Conservation (phyloP, 495 filamentous ascomycete genomes). For the Bryoglossum gracile region DNA sequence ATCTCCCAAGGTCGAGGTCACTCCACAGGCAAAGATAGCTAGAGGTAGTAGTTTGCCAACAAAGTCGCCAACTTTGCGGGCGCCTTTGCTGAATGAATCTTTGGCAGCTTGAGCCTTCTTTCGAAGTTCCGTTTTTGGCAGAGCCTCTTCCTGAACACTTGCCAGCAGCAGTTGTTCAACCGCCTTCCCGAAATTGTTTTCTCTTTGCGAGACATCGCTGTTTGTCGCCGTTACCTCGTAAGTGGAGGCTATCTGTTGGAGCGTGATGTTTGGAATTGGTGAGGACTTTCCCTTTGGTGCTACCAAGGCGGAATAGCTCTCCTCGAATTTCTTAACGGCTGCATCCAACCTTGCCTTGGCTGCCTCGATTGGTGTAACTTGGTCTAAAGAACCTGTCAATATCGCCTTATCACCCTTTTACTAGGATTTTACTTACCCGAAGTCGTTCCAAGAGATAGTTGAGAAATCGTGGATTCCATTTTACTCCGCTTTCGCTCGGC, state of each 20-base stretch:
- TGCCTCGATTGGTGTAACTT: background rate
- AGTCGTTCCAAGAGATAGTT: background rate
- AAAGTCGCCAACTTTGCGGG: background rate
- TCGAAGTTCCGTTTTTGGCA: background rate
- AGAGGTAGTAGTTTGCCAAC: constrained; percentile 1
- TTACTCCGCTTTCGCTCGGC: background rate
- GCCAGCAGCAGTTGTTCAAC: background rate
- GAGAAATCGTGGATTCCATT: background rate
- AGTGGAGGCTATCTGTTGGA: constrained; percentile 1
- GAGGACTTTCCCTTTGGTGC: background rate
- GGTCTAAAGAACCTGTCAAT: background rate
- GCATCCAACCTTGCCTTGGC: background rate
- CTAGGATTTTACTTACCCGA: background rate
- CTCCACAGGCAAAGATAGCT: background rate
- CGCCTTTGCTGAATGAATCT: background rate
- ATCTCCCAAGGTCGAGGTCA: constrained; percentile 1
- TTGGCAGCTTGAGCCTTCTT: background rate
- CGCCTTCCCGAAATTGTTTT: background rate
- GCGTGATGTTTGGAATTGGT: background rate
- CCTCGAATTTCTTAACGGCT: constrained; percentile 1
- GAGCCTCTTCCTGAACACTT: background rate
- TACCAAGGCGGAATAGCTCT: background rate
- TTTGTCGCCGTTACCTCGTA: background rate
- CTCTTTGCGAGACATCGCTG: background rate
- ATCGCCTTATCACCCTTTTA: background rate